phyloP scores from a whole-genome alignment of 805 yeast species.

The Babjeviella inositovora region DNA sequence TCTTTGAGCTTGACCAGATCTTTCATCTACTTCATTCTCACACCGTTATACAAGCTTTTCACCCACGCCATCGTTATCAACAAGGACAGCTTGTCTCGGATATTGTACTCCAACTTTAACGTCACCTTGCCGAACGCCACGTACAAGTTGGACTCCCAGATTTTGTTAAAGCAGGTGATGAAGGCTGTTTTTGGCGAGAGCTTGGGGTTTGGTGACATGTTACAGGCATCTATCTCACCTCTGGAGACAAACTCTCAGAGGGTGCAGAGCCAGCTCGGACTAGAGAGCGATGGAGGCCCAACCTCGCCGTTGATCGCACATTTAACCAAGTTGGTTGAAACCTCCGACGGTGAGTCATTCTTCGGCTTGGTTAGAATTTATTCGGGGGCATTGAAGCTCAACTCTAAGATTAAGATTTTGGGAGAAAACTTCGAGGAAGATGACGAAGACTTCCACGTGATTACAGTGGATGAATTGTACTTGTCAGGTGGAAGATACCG shows the following conservation, averaged over 20 bases:
- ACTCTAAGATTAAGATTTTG: constrained; percentile 31
- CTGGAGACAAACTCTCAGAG: no score
- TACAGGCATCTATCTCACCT: no score
- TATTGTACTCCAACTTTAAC: constrained; percentile 32
- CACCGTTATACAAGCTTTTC: constrained; percentile 68
- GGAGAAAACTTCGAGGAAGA: constrained; percentile 37
- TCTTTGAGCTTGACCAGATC: constrained; percentile 15
- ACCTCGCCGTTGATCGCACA: constrained; percentile 32
- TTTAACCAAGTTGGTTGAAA: constrained; percentile 40
- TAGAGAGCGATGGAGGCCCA: neutral
- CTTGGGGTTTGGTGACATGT: constrained; percentile 34
- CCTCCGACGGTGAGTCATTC: constrained; percentile 32
- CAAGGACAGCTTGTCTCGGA: constrained; percentile 18
- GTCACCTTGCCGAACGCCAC: constrained; percentile 19
- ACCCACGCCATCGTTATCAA: constrained; percentile 41
- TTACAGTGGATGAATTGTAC: constrained; percentile 18
- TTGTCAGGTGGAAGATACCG: constrained; percentile 62
- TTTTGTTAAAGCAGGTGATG: constrained; percentile 39
- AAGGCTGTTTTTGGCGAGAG: constrained; percentile 33
- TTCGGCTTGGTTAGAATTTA: constrained; percentile 45
- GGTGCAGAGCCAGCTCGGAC: no score
- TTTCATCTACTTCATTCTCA: constrained; percentile 50
- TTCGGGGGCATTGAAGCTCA: constrained; percentile 38
- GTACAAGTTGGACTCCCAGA: constrained; percentile 37
- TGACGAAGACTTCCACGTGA: constrained; percentile 29